A percentile compares a stretch with the other conserved stretches of the same genome.
Conservation (phyloP, 768 basidiomycete genomes). For the Podaxis sp. region DNA sequence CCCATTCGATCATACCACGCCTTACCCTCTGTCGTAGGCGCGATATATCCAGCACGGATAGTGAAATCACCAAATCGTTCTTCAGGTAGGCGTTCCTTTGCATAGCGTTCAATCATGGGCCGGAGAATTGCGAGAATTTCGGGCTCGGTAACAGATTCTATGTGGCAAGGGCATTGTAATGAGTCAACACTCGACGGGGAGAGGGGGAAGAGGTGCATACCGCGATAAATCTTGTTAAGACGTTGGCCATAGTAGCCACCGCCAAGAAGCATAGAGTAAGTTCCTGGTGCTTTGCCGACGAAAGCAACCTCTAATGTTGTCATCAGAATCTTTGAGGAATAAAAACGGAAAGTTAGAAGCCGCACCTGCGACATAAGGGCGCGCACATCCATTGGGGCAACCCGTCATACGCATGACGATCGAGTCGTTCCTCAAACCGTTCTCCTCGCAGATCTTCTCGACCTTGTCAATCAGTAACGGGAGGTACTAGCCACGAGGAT, state of each 20-base stretch:
- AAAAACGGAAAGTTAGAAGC: slow-evolving; percentile 13
- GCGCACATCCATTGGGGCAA: slow-evolving; percentile 91
- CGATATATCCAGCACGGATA: slow-evolving; percentile 88
- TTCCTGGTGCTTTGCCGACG: slow-evolving; percentile 92
- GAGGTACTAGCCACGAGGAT: slow-evolving; percentile 59
- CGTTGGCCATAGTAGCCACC: slow-evolving; percentile 95
- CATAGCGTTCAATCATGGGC: slow-evolving; percentile 95
- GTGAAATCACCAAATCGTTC: slow-evolving; percentile 97
- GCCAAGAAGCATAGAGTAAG: slow-evolving; percentile 93
- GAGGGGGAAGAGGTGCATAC: slow-evolving; percentile 32
- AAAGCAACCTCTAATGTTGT: slow-evolving; percentile 79
- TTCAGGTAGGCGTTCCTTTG: slow-evolving; percentile 80
- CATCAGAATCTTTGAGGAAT: slow-evolving; percentile 1
- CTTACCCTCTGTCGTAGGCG: slow-evolving; percentile 79
- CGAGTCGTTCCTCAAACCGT: slow-evolving; percentile 88
- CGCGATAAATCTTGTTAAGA: slow-evolving; percentile 94
- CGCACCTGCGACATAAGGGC: slow-evolving; percentile 88
- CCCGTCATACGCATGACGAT: slow-evolving; percentile 99
- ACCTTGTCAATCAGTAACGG: slow-evolving; percentile 93
- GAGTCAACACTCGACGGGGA: background rate
- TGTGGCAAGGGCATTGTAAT: background rate
- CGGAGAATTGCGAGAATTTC: slow-evolving; percentile 87
- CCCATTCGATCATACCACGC: slow-evolving; percentile 87
- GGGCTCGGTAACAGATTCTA: slow-evolving; percentile 85
- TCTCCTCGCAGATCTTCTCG: slow-evolving; percentile 92